Conservation (phyloP, 202 grass and related monocot genomes). For the Alloteropsis angusta region DNA sequence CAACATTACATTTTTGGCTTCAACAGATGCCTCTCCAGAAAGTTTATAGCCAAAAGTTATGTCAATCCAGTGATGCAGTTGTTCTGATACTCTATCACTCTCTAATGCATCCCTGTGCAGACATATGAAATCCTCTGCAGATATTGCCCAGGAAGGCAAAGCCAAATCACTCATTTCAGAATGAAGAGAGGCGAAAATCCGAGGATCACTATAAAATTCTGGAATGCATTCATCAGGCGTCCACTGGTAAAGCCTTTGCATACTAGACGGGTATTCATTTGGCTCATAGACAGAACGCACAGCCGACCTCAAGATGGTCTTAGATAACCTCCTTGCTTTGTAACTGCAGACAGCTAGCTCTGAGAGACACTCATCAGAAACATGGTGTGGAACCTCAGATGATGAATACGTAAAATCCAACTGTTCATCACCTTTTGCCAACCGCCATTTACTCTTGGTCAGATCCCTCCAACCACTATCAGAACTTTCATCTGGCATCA, state of each 20-base stretch:
- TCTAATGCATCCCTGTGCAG: constrained; percentile 83
- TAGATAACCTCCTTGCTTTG: constrained; percentile 89
- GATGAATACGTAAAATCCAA: constrained; percentile 91
- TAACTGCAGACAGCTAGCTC: constrained; percentile 98
- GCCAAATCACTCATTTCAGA: constrained; percentile 92
- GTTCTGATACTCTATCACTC: constrained; percentile 65
- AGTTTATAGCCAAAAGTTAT: constrained; percentile 98
- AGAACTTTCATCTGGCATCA: constrained; percentile 68
- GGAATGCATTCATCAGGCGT: constrained; percentile 96
- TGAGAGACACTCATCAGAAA: constrained; percentile 97
- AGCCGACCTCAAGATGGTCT: constrained; percentile 65
- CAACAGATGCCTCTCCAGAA: constrained; percentile 69
- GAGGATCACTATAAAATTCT: constrained; percentile 85
- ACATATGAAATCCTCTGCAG: constrained; percentile 78
- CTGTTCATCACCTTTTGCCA: constrained; percentile 96
- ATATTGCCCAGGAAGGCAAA: constrained; percentile 70
- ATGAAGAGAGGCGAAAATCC: constrained; percentile 74
- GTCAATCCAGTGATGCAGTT: constrained; percentile 96
- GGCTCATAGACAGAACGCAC: constrained; percentile 93
- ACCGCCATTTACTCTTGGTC: constrained; percentile 96
- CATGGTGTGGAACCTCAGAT: constrained; percentile 91
- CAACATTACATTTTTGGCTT: constrained; percentile 95
- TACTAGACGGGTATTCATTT: constrained; percentile 92
- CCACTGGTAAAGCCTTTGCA: constrained; percentile 95
- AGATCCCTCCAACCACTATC: constrained; percentile 85